Evolutionary conservation across 2,329 filamentous ascomycete species (phyloP).

Genomic region (Metarhizium humberi): DNA sequence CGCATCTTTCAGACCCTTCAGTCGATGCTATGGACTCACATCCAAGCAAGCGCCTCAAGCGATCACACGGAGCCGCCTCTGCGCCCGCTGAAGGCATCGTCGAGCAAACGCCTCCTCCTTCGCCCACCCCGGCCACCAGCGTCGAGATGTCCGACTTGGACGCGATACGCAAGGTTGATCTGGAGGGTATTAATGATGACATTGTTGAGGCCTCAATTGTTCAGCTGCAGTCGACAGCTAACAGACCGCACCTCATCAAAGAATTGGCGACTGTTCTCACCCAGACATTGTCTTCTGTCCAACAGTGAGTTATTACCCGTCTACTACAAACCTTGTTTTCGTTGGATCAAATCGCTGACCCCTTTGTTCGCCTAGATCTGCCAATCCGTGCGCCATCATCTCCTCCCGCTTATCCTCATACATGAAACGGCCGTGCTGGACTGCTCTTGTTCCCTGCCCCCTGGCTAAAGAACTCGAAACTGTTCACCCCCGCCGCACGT

Average conservation of each 20-base stretch:
- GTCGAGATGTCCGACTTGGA: constrained; percentile 18
- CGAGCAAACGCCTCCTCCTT: constrained; percentile 60
- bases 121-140: constrained; percentile 21
- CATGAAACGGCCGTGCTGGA: constrained; percentile 79
- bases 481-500: constrained; percentile 87
- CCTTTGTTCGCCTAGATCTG: constrained; percentile 55
- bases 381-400: constrained; percentile 90
- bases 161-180: constrained; percentile 37
- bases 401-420: constrained; percentile 86
- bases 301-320: constrained; percentile 61
- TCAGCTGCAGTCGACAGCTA: constrained; percentile 81
- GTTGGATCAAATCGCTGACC: constrained; percentile 15
- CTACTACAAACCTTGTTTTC: neutral
- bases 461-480: constrained; percentile 88
- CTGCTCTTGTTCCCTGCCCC: constrained; percentile 69
- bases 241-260: constrained; percentile 89
- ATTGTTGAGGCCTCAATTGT: constrained; percentile 87
- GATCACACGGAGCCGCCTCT: constrained; percentile 51
- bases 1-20: constrained; percentile 16
- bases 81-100: constrained; percentile 59
- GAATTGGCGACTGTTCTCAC: constrained; percentile 78
- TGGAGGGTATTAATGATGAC: constrained; percentile 83
- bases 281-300: constrained; percentile 69
- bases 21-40: constrained; percentile 25
- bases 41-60: constrained; percentile 63